phyloP scores from a whole-genome alignment of 148 eudicot genomes.

The Chenopodium berlandieri region DNA sequence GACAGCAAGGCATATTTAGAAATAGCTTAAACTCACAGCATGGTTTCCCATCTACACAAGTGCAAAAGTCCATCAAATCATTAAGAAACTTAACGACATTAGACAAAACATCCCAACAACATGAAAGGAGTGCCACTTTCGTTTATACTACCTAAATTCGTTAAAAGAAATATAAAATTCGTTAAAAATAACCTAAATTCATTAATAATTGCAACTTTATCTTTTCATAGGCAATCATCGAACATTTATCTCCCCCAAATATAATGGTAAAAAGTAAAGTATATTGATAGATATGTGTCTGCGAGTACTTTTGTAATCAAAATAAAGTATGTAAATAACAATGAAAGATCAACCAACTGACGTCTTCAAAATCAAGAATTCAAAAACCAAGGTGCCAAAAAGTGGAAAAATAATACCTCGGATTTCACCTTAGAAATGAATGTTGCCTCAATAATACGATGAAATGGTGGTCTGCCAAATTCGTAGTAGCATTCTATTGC shows the following conservation, averaged over 20 bases:
- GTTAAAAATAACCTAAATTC: neutral
- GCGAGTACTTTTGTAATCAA: no score
- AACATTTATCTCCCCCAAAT: no score
- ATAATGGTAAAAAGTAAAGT: no score
- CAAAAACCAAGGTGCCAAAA: neutral
- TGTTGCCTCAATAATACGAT: conserved; percentile 42
- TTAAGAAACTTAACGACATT: neutral
- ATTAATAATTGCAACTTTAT: no score
- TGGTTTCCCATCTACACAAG: neutral
- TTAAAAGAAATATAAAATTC: neutral
- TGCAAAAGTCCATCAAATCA: neutral
- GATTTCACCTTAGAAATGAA: conserved; percentile 26
- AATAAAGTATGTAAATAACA: no score
- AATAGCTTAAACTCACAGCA: neutral
- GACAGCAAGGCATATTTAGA: neutral
- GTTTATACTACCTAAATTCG: no score
- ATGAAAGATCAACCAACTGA: neutral
- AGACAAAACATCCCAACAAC: neutral
- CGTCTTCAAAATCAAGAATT: neutral
- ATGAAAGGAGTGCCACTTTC: neutral
- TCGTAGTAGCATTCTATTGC: conserved; percentile 58
- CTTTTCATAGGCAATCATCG: no score
- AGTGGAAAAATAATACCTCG: conserved; percentile 34
- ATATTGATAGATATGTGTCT: no score
- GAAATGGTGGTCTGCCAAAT: conserved; percentile 85